A percentile compares a stretch with the other conserved stretches of the same genome.
These are phyloP conservation scores for Fraxinus baroniana DNA, from an alignment of 305 asterid species.

Conservation along the genomic window DNA sequence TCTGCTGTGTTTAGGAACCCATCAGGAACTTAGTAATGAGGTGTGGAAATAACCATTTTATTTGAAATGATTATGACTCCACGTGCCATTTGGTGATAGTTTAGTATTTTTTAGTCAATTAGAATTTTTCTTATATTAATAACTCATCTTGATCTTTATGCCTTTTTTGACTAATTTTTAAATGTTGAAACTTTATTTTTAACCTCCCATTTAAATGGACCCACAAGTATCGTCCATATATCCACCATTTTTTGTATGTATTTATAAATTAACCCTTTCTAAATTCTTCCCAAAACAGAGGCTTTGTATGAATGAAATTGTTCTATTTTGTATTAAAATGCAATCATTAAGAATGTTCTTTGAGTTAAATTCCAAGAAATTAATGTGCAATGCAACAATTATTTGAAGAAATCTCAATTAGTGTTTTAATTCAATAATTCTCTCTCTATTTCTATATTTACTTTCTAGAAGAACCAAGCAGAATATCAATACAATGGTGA, in stretches of 20 bases:
- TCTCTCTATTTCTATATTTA: background rate
- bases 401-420: background rate
- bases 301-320: background rate
- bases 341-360: background rate
- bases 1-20: too few relatives aligned
- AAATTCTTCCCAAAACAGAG: background rate
- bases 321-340: background rate
- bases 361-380: background rate
- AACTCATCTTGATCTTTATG: background rate
- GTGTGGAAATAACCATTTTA: background rate
- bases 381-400: background rate
- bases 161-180: background rate
- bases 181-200: background rate
- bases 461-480: background rate
- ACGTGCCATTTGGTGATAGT: background rate
- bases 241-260: background rate
- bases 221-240: background rate
- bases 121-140: background rate
- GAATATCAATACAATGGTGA: slow-evolving; percentile 48
- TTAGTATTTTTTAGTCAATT: background rate
- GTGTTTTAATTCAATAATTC: background rate
- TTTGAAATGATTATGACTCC: background rate
- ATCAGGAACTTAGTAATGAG: background rate
- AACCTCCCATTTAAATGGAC: background rate
- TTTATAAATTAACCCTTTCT: background rate